Conservation (phyloP, 1,284 basidiomycete species). For the Meira miltonrushii region DNA sequence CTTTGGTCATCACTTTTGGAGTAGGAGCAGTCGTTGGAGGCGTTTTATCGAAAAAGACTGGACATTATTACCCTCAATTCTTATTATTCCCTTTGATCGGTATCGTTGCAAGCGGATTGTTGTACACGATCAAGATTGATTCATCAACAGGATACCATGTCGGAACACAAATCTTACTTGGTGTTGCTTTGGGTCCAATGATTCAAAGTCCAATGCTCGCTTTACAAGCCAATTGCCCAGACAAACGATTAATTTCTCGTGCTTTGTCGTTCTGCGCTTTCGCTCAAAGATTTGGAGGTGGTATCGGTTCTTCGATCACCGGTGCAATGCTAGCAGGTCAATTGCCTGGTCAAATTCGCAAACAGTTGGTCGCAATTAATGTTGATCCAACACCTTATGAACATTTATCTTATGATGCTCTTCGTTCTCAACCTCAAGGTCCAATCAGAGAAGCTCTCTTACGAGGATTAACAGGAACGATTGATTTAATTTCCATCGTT, state of each 20-base stretch:
- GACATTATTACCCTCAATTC: background rate
- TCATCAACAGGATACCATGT: background rate
- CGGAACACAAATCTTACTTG: background rate
- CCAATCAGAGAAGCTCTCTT: background rate
- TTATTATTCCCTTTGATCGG: background rate
- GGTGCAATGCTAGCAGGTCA: background rate
- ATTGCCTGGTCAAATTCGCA: background rate
- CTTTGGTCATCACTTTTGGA: background rate
- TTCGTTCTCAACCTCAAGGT: background rate
- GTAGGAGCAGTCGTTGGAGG: background rate
- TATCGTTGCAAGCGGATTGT: background rate
- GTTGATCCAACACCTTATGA: background rate
- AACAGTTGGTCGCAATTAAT: background rate
- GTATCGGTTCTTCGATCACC: background rate
- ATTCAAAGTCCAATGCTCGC: constrained; percentile 1
- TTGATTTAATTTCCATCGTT: background rate
- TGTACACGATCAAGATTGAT: background rate
- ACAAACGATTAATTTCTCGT: background rate
- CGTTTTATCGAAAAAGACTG: background rate
- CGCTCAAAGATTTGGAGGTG: constrained; percentile 1
- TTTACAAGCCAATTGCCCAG: background rate
- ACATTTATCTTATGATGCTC: background rate
- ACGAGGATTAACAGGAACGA: background rate
- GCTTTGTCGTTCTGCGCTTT: background rate
- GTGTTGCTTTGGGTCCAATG: background rate